Conservation (phyloP, 306 rosid species). For the Castanospermum australe region DNA sequence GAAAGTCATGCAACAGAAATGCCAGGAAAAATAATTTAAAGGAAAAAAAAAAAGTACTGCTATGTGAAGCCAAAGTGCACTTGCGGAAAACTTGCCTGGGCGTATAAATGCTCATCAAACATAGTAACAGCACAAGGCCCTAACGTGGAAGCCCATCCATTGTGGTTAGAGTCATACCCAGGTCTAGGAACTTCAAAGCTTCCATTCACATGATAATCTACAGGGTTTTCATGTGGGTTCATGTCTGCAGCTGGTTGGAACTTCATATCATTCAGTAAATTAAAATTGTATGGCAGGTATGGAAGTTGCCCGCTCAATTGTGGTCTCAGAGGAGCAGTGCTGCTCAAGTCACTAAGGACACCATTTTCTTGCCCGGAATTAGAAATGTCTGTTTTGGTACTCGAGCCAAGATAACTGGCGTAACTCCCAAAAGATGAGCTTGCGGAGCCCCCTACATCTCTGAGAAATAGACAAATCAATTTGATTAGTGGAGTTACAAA, state of each 20-base stretch:
- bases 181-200: constrained; percentile 62
- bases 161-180: constrained; percentile 57
- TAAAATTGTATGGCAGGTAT: constrained; percentile 69
- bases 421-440: constrained; percentile 33
- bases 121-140: constrained; percentile 55
- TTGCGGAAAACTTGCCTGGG: constrained; percentile 27
- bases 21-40: background rate
- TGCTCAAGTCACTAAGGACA: constrained; percentile 28
- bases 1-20: constrained; percentile 7
- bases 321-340: constrained; percentile 51
- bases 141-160: constrained; percentile 76
- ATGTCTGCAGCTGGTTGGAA: constrained; percentile 57
- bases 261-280: constrained; percentile 50
- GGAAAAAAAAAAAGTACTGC: background rate
- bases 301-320: constrained; percentile 67
- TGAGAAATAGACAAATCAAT: constrained; percentile 20
- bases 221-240: constrained; percentile 58
- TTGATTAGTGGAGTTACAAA: background rate
- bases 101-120: constrained; percentile 21
- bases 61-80: constrained; percentile 9
- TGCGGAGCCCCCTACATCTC: constrained; percentile 78
- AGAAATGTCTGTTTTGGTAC: constrained; percentile 10
- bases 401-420: constrained; percentile 21
- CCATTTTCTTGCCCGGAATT: constrained; percentile 27
- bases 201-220: constrained; percentile 67